Evolutionary conservation across 805 yeast species (phyloP).

Genomic region (Suhomyces faveliae): DNA sequence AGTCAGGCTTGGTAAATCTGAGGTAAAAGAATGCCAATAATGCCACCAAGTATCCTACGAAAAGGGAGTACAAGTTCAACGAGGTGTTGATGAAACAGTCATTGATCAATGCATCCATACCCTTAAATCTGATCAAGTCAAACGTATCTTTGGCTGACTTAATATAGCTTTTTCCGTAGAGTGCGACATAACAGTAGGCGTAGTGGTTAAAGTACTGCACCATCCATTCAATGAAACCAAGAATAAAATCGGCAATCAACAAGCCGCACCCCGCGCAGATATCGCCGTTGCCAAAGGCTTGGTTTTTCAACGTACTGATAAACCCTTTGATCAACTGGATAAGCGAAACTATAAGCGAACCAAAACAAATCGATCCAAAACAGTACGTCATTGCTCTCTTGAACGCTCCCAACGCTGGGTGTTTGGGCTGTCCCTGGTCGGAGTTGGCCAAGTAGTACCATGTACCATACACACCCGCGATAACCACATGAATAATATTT

Average conservation of each 20-base stretch:
- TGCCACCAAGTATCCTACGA: slow-evolving; percentile 63
- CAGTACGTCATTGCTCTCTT: slow-evolving; percentile 79
- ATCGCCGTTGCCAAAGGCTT: slow-evolving; percentile 51
- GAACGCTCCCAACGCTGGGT: slow-evolving; percentile 80
- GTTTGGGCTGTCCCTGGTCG: slow-evolving; percentile 73
- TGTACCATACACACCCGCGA: slow-evolving; percentile 82
- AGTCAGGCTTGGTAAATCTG: slow-evolving; percentile 63
- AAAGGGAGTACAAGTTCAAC: slow-evolving; percentile 68
- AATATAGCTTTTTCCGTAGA: slow-evolving; percentile 79
- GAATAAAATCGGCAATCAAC: slow-evolving; percentile 54
- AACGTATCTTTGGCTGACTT: slow-evolving; percentile 80
- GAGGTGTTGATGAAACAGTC: slow-evolving; percentile 82
- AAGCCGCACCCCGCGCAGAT: slow-evolving; percentile 52
- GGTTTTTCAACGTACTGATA: slow-evolving; percentile 50
- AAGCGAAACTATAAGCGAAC: slow-evolving; percentile 69
- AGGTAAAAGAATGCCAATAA: slow-evolving; percentile 65
- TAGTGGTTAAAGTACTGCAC: slow-evolving; percentile 86
- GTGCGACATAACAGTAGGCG: slow-evolving; percentile 82
- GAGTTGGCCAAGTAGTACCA: slow-evolving; percentile 84
- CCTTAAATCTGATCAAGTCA: slow-evolving; percentile 72
- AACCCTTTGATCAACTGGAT: slow-evolving; percentile 64
- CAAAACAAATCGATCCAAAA: slow-evolving; percentile 87
- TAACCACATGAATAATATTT: slow-evolving; percentile 76
- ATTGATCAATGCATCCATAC: slow-evolving; percentile 79
- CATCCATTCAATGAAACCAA: slow-evolving; percentile 72